Conservation (phyloP, 306 rosid species). For the Pyrus bretschneideri region DNA sequence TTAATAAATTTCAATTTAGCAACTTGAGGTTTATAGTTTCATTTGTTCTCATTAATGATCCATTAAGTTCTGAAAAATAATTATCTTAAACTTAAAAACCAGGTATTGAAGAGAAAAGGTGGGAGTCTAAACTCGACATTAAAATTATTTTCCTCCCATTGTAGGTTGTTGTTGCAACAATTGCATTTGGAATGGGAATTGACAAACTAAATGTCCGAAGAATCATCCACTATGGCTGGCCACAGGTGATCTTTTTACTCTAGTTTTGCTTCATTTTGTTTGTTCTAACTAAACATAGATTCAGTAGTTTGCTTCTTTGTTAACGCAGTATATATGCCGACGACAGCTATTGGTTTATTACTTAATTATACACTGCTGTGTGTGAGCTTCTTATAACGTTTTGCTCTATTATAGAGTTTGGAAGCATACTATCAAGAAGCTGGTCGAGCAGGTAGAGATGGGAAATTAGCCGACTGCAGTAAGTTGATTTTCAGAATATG, state of each 20-base stretch:
- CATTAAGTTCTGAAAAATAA: not conserved
- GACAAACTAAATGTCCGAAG: conserved; percentile 87
- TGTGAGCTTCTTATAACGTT: conserved; percentile 9
- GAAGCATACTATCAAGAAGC: conserved; percentile 98
- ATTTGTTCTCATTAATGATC: no score
- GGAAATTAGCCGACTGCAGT: conserved; percentile 84
- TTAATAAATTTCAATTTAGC: no score
- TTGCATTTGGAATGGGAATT: conserved; percentile 98
- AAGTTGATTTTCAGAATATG: conserved; percentile 20
- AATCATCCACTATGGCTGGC: conserved; percentile 98
- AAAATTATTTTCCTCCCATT: not conserved
- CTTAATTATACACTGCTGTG: not conserved
- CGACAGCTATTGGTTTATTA: not conserved
- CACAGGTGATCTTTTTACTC: conserved; percentile 54
- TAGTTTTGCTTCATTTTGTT: conserved; percentile 1
- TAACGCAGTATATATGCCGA: not conserved
- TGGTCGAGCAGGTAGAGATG: conserved; percentile 98
- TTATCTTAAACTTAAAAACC: not conserved
- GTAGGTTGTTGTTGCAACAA: conserved; percentile 92
- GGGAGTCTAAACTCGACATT: no score
- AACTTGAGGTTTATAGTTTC: no score
- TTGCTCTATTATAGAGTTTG: conserved; percentile 56
- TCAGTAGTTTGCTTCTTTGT: not conserved
- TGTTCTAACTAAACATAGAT: not conserved
- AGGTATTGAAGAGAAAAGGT: not conserved